A percentile compares a stretch with the other conserved stretches of the same genome.
These are phyloP conservation scores for Beverwykella pulmonaria DNA, from an alignment of 495 filamentous ascomycete species.

Conservation along the genomic window DNA sequence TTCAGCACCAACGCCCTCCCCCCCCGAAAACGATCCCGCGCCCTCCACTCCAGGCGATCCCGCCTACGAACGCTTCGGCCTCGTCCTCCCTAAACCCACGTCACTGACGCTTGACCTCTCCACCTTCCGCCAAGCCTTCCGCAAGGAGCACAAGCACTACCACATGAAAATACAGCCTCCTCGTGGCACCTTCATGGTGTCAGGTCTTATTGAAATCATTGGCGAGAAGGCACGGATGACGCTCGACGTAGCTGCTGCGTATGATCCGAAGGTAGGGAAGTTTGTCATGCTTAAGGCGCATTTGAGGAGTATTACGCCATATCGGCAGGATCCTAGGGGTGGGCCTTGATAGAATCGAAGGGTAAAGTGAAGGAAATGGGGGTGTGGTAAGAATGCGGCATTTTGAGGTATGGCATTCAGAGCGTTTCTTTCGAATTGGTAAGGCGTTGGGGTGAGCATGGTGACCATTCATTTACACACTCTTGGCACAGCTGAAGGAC, in stretches of 20 bases:
- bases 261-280: constrained; percentile 55
- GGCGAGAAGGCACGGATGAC: constrained; percentile 60
- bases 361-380: not conserved
- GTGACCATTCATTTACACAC: no score
- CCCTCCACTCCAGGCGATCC: not conserved
- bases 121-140: constrained; percentile 60
- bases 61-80: constrained; percentile 8
- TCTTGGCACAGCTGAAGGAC: no score
- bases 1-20: not conserved
- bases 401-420: not conserved
- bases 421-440: no score
- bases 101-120: constrained; percentile 43
- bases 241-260: constrained; percentile 61
- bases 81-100: constrained; percentile 24
- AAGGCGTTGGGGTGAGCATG: no score
- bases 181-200: constrained; percentile 65
- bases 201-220: constrained; percentile 66
- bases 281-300: constrained; percentile 36
- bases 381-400: not conserved
- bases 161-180: constrained; percentile 49
- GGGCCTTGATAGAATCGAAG: constrained; percentile 24
- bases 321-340: constrained; percentile 43
- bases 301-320: constrained; percentile 39
- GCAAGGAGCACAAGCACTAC: constrained; percentile 43
- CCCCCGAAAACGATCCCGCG: constrained; percentile 1